Percentiles rank a stretch among this genome's conserved stretches.
These are phyloP conservation scores for Puccinia polysora DNA, from an alignment of 1,284 basidiomycete genomes.

Conservation along the genomic window DNA sequence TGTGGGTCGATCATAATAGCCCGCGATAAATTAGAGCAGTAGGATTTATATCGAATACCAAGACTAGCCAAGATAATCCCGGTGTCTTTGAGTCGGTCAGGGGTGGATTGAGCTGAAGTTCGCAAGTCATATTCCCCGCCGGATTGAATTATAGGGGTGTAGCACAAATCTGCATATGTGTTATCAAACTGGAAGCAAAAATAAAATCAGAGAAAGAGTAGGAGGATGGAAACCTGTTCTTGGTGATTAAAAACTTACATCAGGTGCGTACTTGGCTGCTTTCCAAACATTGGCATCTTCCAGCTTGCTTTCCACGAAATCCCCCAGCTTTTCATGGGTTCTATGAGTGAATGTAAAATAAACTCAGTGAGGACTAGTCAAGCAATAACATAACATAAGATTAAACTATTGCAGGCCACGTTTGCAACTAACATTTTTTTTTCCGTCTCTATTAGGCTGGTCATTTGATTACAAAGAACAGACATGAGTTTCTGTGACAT, in stretches of 20 bases:
- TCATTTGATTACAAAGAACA: conserved; percentile 83
- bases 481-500: conserved; percentile 80
- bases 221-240: neutral
- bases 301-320: conserved; percentile 76
- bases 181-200: conserved; percentile 63
- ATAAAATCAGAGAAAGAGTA: neutral
- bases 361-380: neutral
- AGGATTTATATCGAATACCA: conserved; percentile 86
- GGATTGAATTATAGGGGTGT: conserved; percentile 91
- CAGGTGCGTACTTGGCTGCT: conserved; percentile 60
- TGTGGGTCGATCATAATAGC: conserved; percentile 93
- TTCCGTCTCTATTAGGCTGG: conserved; percentile 83
- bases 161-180: conserved; percentile 81
- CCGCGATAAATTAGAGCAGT: conserved; percentile 83
- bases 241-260: conserved; percentile 13
- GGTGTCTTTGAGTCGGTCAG: conserved; percentile 77
- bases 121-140: conserved; percentile 84
- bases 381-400: neutral
- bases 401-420: neutral
- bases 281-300: conserved; percentile 65
- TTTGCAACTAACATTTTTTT: conserved; percentile 61
- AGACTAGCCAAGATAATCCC: conserved; percentile 83
- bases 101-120: conserved; percentile 76
- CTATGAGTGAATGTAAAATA: conserved; percentile 9
- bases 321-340: conserved; percentile 76